A percentile compares a stretch with the other conserved stretches of the same genome.
These are phyloP conservation scores for Phylloporus rhodoxanthus DNA, from an alignment of 768 basidiomycete species.

Conservation along the genomic window DNA sequence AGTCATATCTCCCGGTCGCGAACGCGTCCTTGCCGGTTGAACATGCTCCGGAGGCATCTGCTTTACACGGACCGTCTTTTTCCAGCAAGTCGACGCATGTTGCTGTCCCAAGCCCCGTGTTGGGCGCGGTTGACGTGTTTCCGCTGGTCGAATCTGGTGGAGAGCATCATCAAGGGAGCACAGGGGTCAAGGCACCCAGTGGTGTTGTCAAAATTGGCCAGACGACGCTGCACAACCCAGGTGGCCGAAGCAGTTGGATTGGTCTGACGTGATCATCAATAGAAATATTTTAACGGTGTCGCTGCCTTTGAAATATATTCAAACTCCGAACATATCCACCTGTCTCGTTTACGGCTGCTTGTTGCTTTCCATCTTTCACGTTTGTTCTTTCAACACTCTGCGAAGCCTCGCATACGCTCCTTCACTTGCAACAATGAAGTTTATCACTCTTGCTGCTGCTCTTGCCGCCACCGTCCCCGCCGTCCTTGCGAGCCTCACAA, in stretches of 20 bases:
- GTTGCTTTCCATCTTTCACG: background rate
- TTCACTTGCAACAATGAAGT: slow-evolving; percentile 32
- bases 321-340: slow-evolving; percentile 25
- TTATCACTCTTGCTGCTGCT: slow-evolving; percentile 25
- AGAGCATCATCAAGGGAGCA: slow-evolving; percentile 9
- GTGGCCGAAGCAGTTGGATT: slow-evolving; percentile 90
- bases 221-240: slow-evolving; percentile 86
- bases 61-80: slow-evolving; percentile 19
- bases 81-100: slow-evolving; percentile 25
- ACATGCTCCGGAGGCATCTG: slow-evolving; percentile 11
- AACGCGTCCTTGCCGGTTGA: slow-evolving; percentile 24
- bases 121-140: slow-evolving; percentile 56
- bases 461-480: slow-evolving; percentile 30
- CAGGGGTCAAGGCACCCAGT: slow-evolving; percentile 25
- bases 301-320: slow-evolving; percentile 16
- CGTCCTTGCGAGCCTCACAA: slow-evolving; percentile 39
- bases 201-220: slow-evolving; percentile 86
- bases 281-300: no score
- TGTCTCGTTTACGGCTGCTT: background rate
- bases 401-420: slow-evolving; percentile 16
- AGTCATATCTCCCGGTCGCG: slow-evolving; percentile 76
- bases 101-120: slow-evolving; percentile 58
- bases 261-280: slow-evolving; percentile 52
- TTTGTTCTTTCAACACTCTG: background rate
- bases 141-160: slow-evolving; percentile 13